Evolutionary conservation across 345 rosid genomes (phyloP).

Genomic region (Microcos paniculata): DNA sequence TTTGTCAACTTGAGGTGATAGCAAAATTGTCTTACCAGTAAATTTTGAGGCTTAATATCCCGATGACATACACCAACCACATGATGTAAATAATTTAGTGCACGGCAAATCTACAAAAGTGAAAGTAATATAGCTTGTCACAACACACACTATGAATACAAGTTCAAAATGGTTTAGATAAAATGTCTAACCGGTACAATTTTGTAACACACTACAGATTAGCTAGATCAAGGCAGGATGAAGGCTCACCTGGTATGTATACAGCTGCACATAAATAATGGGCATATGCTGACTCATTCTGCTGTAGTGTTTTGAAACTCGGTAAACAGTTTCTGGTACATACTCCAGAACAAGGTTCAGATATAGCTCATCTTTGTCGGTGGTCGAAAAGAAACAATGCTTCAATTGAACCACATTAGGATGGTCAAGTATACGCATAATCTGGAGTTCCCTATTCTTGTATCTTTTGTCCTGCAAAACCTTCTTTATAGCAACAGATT

Average conservation of each 20-base stretch:
- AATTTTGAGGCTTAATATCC: constrained; percentile 96
- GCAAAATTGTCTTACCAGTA: constrained; percentile 59
- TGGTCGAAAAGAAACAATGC: constrained; percentile 90
- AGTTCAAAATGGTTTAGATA: neutral
- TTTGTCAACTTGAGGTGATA: neutral
- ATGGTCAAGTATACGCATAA: constrained; percentile 84
- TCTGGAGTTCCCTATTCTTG: constrained; percentile 97
- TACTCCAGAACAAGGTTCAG: constrained; percentile 96
- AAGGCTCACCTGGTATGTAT: constrained; percentile 62
- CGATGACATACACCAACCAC: constrained; percentile 96
- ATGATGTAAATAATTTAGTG: constrained; percentile 83
- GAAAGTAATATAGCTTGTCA: constrained; percentile 15
- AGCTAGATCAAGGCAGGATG: neutral
- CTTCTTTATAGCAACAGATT: constrained; percentile 89
- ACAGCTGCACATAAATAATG: constrained; percentile 70
- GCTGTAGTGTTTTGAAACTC: constrained; percentile 75
- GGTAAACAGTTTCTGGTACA: constrained; percentile 84
- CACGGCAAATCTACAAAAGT: constrained; percentile 79
- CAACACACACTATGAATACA: neutral
- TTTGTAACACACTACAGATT: neutral
- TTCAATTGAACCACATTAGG: constrained; percentile 81
- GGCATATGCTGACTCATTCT: constrained; percentile 66
- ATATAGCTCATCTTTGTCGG: constrained; percentile 86
- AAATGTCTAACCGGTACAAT: neutral
- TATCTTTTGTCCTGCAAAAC: constrained; percentile 94